phyloP scores from a whole-genome alignment of 2,329 filamentous ascomycete species.

The Paracoccidioides lutzii region DNA sequence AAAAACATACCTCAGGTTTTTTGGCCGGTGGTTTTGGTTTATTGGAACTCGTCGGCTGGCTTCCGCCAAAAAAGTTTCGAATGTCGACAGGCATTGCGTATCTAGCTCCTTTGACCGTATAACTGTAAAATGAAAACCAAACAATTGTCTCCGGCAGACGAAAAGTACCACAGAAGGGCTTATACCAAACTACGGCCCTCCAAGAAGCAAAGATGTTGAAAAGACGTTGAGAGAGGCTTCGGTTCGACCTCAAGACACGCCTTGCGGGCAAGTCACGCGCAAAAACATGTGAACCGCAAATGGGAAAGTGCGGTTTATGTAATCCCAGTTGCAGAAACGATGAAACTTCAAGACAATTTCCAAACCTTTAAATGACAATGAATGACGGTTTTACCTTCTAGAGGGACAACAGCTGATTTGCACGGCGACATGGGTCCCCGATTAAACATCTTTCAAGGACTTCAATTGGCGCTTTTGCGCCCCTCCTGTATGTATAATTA shows the following conservation, averaged over 20 bases:
- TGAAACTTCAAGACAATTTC: neutral
- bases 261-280: constrained; percentile 6
- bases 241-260: neutral
- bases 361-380: neutral
- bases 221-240: neutral
- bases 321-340: neutral
- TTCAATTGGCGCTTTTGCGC: constrained; percentile 23
- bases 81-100: constrained; percentile 68
- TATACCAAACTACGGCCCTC: neutral
- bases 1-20: constrained; percentile 27
- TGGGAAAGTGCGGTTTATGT: neutral
- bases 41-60: constrained; percentile 37
- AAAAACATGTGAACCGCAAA: constrained; percentile 5
- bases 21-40: constrained; percentile 32
- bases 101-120: neutral
- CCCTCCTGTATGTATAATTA: constrained; percentile 21
- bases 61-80: constrained; percentile 69
- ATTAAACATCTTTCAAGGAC: constrained; percentile 24
- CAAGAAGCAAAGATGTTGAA: neutral
- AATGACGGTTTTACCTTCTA: constrained; percentile 5
- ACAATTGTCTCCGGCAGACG: neutral
- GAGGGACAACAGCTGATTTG: neutral
- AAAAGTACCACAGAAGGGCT: neutral
- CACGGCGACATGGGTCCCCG: constrained; percentile 21
- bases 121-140: neutral